phyloP scores from a whole-genome alignment of 2,329 filamentous ascomycete genomes.

The Cercospora sp. region DNA sequence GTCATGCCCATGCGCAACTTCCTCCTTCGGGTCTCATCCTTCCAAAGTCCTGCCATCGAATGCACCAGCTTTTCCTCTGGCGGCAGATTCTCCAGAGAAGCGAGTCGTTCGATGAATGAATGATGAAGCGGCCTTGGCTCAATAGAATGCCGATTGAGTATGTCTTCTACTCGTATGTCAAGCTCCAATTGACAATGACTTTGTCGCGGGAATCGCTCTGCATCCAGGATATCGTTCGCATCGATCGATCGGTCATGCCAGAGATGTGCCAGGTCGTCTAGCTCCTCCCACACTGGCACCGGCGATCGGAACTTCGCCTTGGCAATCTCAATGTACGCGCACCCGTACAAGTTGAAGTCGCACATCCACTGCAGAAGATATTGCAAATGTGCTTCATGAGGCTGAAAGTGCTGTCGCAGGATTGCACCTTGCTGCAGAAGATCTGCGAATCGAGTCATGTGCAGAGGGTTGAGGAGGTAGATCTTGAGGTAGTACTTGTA shows the following conservation, averaged over 20 bases:
- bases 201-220: conserved; percentile 66
- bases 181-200: conserved; percentile 90
- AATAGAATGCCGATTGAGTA: conserved; percentile 76
- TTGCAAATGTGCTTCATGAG: conserved; percentile 90
- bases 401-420: conserved; percentile 80
- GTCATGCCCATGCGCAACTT: conserved; percentile 68
- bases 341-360: conserved; percentile 96
- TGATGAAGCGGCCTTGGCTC: conserved; percentile 79
- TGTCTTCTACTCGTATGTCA: conserved; percentile 85
- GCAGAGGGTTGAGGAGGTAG: conserved; percentile 82
- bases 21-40: conserved; percentile 78
- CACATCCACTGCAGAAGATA: conserved; percentile 97
- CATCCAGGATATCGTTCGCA: conserved; percentile 59
- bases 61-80: conserved; percentile 78
- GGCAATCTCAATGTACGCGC: conserved; percentile 73
- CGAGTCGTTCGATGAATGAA: conserved; percentile 73
- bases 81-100: conserved; percentile 54
- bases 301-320: conserved; percentile 73
- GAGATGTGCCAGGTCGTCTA: conserved; percentile 62
- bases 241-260: conserved; percentile 80
- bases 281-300: conserved; percentile 67
- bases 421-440: conserved; percentile 85
- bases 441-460: conserved; percentile 85
- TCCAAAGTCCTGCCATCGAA: conserved; percentile 93
- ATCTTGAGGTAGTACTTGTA: conserved; percentile 91